phyloP scores from a whole-genome alignment of 257 asterid species.

The Ligustrum vulgare region DNA sequence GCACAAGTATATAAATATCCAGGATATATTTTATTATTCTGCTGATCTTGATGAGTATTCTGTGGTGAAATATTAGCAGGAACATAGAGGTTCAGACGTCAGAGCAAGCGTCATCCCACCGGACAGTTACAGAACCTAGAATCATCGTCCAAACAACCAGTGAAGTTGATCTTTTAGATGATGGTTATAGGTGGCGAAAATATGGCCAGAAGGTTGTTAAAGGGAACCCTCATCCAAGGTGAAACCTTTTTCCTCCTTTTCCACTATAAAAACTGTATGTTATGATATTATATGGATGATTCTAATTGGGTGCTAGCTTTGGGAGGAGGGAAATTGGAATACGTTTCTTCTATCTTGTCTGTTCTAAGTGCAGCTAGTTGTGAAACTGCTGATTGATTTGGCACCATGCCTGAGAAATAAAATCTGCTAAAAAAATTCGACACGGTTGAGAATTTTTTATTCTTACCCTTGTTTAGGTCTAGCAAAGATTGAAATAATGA shows the following conservation, averaged over 20 bases:
- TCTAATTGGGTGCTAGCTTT: neutral
- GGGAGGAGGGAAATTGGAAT: neutral
- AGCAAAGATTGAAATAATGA: neutral
- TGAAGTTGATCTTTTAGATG: constrained; percentile 90
- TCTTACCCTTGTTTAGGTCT: neutral
- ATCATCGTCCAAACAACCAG: constrained; percentile 91
- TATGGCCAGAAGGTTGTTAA: constrained; percentile 97
- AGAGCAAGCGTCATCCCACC: constrained; percentile 67
- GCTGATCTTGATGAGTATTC: neutral
- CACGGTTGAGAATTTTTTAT: neutral
- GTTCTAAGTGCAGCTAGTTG: neutral
- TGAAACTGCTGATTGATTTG: neutral
- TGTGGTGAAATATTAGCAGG: constrained; percentile 39
- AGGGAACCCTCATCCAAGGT: constrained; percentile 98
- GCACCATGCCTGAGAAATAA: neutral
- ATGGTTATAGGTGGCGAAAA: constrained; percentile 91
- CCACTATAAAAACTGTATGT: neutral
- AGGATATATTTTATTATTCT: neutral
- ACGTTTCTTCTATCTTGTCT: neutral
- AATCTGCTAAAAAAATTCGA: neutral
- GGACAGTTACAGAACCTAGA: constrained; percentile 87
- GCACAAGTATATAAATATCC: neutral
- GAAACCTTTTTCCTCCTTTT: neutral
- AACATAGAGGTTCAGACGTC: constrained; percentile 51
- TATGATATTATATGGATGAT: constrained; percentile 4